Conservation (phyloP, 371 early-diverging fungal species). For the Vairimorpha necatrix region DNA sequence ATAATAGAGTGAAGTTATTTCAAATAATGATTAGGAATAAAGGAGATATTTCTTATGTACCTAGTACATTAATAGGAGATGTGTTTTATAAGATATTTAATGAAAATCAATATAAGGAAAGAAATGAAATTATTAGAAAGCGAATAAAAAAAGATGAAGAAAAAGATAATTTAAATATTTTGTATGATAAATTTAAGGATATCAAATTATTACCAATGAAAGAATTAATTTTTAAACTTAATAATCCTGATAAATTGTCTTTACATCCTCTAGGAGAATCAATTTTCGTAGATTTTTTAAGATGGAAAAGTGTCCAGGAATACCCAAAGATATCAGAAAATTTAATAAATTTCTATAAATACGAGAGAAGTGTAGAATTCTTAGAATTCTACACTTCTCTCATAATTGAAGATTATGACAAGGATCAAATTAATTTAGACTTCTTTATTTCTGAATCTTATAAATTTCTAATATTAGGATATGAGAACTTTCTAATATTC, state of each 20-base stretch:
- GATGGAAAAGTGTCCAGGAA: background rate
- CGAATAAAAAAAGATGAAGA: background rate
- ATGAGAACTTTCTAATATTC: conserved; percentile 22
- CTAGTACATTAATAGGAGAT: conserved; percentile 4
- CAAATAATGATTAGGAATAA: conserved; percentile 13
- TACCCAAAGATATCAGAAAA: background rate
- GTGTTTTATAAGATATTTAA: conserved; percentile 17
- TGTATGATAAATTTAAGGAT: conserved; percentile 5
- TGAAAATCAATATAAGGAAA: background rate
- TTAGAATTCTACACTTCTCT: conserved; percentile 14
- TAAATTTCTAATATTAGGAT: conserved; percentile 7
- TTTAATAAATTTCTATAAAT: background rate
- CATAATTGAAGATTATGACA: conserved; percentile 13
- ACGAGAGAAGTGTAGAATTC: conserved; percentile 26
- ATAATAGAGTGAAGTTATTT: conserved; percentile 41
- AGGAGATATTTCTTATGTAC: background rate
- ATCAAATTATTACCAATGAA: conserved; percentile 21
- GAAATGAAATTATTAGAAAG: background rate
- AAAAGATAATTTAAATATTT: background rate
- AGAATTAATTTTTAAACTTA: conserved; percentile 24
- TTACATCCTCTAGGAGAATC: conserved; percentile 27
- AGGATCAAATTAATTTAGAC: background rate
- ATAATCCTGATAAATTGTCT: background rate
- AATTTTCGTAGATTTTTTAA: conserved; percentile 19
- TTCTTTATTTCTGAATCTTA: conserved; percentile 6